Evolutionary conservation across 129 eudicot genomes (phyloP).

Genomic region (Kitagawia praeruptora): DNA sequence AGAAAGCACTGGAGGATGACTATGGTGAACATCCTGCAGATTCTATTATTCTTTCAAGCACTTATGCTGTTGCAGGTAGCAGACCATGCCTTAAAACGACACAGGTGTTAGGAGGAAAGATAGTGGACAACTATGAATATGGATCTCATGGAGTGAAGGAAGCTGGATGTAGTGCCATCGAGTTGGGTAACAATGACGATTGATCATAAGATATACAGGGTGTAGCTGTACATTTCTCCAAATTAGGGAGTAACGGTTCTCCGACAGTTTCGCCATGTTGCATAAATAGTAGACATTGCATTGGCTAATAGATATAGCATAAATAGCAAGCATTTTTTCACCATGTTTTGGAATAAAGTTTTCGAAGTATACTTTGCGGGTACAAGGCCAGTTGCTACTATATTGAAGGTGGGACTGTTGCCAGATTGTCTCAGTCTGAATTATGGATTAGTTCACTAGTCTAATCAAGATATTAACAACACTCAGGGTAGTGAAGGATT

Average conservation of each 20-base stretch:
- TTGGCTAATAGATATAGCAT: too few relatives aligned
- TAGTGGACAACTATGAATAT: constrained; percentile 5
- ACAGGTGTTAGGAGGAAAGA: neutral
- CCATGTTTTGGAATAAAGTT: too few relatives aligned
- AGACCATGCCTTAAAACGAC: constrained; percentile 2
- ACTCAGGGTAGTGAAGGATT: neutral
- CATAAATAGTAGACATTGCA: neutral
- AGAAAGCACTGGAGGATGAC: constrained; percentile 13
- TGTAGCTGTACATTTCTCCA: neutral
- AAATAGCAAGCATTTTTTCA: too few relatives aligned
- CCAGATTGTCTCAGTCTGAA: neutral
- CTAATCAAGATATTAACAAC: neutral
- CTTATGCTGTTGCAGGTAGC: constrained; percentile 30
- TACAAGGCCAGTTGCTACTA: too few relatives aligned
- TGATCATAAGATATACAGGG: neutral
- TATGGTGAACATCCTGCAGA: constrained; percentile 31
- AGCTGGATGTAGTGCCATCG: constrained; percentile 30
- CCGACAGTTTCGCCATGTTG: neutral
- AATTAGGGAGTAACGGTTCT: neutral
- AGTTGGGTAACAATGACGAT: constrained; percentile 8
- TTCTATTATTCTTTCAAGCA: constrained; percentile 17
- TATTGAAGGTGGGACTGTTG: neutral
- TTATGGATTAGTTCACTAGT: neutral
- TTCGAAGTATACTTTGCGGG: too few relatives aligned
- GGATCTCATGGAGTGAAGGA: constrained; percentile 17